Evolutionary conservation across 2,329 filamentous ascomycete genomes (phyloP), one percentile per base, ranked within the genome.

Genomic region (Boeremia exigua): DNA sequence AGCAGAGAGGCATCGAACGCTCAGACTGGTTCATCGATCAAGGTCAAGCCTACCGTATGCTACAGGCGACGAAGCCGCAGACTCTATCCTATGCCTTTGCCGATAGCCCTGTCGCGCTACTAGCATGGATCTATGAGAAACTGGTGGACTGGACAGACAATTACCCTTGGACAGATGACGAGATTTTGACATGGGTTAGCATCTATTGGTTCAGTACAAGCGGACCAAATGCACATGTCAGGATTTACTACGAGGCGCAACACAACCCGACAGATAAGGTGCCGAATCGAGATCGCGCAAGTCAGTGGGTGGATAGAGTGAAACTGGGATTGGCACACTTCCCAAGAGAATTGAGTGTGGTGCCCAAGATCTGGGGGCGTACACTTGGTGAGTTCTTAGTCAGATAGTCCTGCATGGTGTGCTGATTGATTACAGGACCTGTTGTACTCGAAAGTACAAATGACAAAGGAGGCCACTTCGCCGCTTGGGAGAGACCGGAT

Each of bases 121-220:
- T 94, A 1, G 85, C 88, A 0, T 95, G 91, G 91, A 86, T 94
- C 30, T 90, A 90, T 62, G 91, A 94, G 75, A 94, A 94, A 70
- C 76, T 94, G 33, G 85, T 88, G 62, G 87, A 90, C 63, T 94
- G 90, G 90, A 87, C 86, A 0, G 89, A 93, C 65, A 66, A 64
- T 1, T 92, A 92, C 67, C 77, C 83, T 0, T 93, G 89, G 89
- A 88, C 85, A 0, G 87, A 91, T 58, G 88, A 92, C 50, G 89
- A 93, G 75, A 82, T 93, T 8, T 75, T 91, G 25, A 90, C 86
- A 0, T 94, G 89, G 90, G 75, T 92, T 0, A 85, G 81, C 45
- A 82, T 93, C 34, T 93, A 93, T 71, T 86, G 83, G 69, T 92
- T 92, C 75, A 87, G 84, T 8, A 82, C 77, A 0, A 87, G 88